Evolutionary conservation across 768 basidiomycete genomes (phyloP).

Genomic region (Boletus fagicola): DNA sequence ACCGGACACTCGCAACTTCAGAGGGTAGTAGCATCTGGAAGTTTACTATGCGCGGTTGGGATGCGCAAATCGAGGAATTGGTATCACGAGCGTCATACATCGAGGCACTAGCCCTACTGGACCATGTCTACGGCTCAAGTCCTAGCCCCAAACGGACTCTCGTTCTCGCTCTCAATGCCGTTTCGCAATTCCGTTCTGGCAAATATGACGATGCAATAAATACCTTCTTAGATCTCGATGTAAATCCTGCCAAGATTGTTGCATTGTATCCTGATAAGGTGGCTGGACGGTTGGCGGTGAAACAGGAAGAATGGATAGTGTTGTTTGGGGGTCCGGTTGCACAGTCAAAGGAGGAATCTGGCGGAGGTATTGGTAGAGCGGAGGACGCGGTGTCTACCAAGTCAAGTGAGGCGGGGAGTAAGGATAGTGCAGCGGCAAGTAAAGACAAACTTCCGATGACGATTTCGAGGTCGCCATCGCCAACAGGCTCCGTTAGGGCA

Average conservation of each 20-base stretch:
- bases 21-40: conserved; percentile 83
- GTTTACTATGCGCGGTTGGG: conserved; percentile 69
- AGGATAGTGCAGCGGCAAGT: conserved; percentile 19
- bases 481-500: conserved; percentile 45
- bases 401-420: conserved; percentile 27
- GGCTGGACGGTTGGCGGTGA: conserved; percentile 72
- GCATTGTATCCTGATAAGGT: conserved; percentile 83
- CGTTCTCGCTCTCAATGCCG: conserved; percentile 73
- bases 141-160: conserved; percentile 42
- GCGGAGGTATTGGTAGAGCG: not conserved
- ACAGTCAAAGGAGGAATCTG: conserved; percentile 11
- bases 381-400: conserved; percentile 31
- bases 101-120: conserved; percentile 79
- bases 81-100: conserved; percentile 63
- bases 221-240: conserved; percentile 80
- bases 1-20: conserved; percentile 57
- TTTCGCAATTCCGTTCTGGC: conserved; percentile 67
- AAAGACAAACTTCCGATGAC: conserved; percentile 20
- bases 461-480: conserved; percentile 34
- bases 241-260: conserved; percentile 92
- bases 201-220: conserved; percentile 81
- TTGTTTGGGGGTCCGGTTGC: conserved; percentile 74
- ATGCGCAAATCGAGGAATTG: conserved; percentile 82
- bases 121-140: conserved; percentile 33
- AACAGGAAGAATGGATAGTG: conserved; percentile 70